A percentile compares a stretch with the other conserved stretches of the same genome.
These are phyloP conservation scores for Rubroboletus satanas DNA, from an alignment of 768 basidiomycete species.

Conservation along the genomic window DNA sequence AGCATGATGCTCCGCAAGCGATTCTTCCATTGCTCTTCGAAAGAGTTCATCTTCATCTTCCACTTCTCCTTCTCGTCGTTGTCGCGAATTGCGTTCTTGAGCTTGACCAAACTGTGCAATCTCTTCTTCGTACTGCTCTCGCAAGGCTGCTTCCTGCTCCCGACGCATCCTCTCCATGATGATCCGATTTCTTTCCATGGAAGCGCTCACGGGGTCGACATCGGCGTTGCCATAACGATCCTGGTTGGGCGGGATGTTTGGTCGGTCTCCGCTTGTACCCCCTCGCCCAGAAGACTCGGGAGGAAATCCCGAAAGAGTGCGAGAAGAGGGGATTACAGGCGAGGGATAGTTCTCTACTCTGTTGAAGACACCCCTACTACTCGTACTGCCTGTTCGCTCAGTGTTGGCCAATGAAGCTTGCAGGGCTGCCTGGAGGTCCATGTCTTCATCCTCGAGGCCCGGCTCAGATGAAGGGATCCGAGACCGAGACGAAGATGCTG, in stretches of 20 bases:
- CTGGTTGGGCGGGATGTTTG: slow-evolving; percentile 28
- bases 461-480: slow-evolving; percentile 8
- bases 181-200: slow-evolving; percentile 58
- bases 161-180: slow-evolving; percentile 61
- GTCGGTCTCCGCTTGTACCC: slow-evolving; percentile 8
- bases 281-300: slow-evolving; percentile 13
- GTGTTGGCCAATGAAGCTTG: slow-evolving; percentile 66
- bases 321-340: slow-evolving; percentile 26
- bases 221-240: slow-evolving; percentile 29
- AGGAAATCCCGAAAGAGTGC: slow-evolving; percentile 26
- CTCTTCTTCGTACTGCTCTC: slow-evolving; percentile 52
- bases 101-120: slow-evolving; percentile 20
- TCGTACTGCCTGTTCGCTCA: neutral
- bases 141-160: slow-evolving; percentile 64
- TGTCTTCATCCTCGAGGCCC: slow-evolving; percentile 77
- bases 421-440: slow-evolving; percentile 81
- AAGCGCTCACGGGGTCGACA: slow-evolving; percentile 59
- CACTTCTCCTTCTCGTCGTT: neutral
- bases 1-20: slow-evolving; percentile 18
- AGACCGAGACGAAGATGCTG: slow-evolving; percentile 10
- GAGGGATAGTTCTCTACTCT: slow-evolving; percentile 16
- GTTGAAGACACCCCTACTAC: slow-evolving; percentile 6
- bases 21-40: slow-evolving; percentile 39
- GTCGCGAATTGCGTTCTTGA: slow-evolving; percentile 8
- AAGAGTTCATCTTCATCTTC: slow-evolving; percentile 57